phyloP scores from a whole-genome alignment of 257 asterid species.

The Mitragyna speciosa region DNA sequence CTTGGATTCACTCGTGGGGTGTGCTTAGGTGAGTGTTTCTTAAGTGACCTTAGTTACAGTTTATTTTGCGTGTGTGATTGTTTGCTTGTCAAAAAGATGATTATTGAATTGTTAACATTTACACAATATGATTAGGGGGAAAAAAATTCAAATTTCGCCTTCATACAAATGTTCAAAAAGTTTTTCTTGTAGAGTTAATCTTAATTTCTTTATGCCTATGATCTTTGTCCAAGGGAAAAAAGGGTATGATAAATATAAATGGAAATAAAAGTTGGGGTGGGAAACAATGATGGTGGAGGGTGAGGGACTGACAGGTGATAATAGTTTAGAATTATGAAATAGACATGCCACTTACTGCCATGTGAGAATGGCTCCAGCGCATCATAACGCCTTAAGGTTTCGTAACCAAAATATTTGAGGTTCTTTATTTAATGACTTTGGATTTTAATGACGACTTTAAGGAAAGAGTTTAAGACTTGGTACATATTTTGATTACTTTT shows the following conservation, averaged over 20 bases:
- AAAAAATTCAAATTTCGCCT: neutral
- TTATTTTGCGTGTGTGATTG: no score
- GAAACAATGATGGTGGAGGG: constrained; percentile 11
- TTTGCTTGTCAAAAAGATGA: no score
- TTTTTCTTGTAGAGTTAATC: neutral
- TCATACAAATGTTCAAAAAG: neutral
- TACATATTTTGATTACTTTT: neutral
- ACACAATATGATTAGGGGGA: no score
- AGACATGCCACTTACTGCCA: constrained; percentile 23
- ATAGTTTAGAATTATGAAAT: constrained; percentile 9
- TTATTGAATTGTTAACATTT: no score
- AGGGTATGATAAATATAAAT: neutral
- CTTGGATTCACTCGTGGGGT: no score
- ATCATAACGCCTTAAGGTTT: neutral
- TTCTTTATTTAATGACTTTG: neutral
- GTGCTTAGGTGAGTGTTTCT: no score
- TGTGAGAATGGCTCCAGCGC: constrained; percentile 23
- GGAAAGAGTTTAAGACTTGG: neutral
- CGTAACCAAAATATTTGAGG: neutral
- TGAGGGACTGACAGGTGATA: neutral
- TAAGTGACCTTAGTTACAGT: no score
- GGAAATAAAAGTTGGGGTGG: neutral
- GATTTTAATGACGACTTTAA: neutral
- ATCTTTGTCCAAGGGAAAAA: neutral
- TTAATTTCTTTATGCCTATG: neutral